These are phyloP conservation scores for Aethionema arabicum DNA, from an alignment of 345 rosid species.

Conservation along the genomic window DNA sequence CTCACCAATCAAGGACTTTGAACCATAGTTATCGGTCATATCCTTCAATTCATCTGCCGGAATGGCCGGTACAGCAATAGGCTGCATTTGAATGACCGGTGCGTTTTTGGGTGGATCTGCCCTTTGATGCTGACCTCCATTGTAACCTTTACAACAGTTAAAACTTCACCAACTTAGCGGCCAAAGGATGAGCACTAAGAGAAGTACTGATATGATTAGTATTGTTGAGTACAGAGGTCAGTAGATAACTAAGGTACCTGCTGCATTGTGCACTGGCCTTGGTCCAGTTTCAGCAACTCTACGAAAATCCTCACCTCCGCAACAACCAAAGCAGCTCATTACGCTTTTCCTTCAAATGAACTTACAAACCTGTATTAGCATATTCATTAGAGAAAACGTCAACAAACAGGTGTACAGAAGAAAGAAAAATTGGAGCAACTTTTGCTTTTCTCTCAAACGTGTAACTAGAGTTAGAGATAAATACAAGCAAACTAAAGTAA, in stretches of 20 bases:
- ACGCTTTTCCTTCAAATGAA: slow-evolving; percentile 34
- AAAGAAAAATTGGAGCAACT: slow-evolving; percentile 1
- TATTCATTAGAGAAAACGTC: neutral
- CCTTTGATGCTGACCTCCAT: slow-evolving; percentile 45
- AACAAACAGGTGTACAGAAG: slow-evolving; percentile 3
- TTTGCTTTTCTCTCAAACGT: too few species aligned
- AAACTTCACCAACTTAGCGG: neutral
- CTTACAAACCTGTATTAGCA: slow-evolving; percentile 5
- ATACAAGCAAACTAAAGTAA: too few species aligned
- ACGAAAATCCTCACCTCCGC: slow-evolving; percentile 53
- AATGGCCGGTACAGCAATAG: slow-evolving; percentile 55
- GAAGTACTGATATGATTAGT: neutral
- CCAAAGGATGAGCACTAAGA: slow-evolving; percentile 1
- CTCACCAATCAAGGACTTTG: slow-evolving; percentile 76
- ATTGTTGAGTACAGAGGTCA: neutral
- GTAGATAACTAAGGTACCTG: slow-evolving; percentile 40
- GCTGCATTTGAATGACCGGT: slow-evolving; percentile 48
- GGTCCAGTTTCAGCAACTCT: slow-evolving; percentile 55
- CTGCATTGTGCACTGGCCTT: slow-evolving; percentile 43
- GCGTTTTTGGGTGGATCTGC: slow-evolving; percentile 41
- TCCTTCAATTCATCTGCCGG: slow-evolving; percentile 62
- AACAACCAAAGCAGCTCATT: slow-evolving; percentile 74
- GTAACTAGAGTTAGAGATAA: neutral
- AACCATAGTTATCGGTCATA: slow-evolving; percentile 63
- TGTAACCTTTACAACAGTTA: slow-evolving; percentile 42